A percentile compares a stretch with the other conserved stretches of the same genome.
Conservation (phyloP, 768 basidiomycete genomes). For the Strobilomyces dryophilus region DNA sequence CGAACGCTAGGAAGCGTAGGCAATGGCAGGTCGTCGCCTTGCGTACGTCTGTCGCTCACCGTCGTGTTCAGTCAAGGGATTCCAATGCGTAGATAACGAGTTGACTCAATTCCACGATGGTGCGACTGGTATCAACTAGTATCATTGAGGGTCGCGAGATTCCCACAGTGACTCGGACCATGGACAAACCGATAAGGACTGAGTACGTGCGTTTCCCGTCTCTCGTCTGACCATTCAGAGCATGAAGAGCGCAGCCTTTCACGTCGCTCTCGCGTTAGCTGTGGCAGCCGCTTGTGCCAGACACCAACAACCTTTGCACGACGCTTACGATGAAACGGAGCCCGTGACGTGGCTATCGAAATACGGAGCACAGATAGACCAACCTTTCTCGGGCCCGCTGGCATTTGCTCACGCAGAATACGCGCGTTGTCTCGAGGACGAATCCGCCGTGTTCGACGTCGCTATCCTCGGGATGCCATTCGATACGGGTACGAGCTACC, state of each 20-base stretch:
- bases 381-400: slow-evolving; percentile 73
- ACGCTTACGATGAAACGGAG: slow-evolving; percentile 15
- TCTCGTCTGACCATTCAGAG: not conserved
- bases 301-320: slow-evolving; percentile 15
- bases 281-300: not conserved
- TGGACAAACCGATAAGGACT: too few relatives aligned
- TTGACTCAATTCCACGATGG: too few relatives aligned
- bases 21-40: slow-evolving; percentile 48
- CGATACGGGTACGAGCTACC: slow-evolving; percentile 57
- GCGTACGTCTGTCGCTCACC: slow-evolving; percentile 29
- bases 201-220: too few relatives aligned
- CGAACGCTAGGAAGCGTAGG: slow-evolving; percentile 38
- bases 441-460: slow-evolving; percentile 41
- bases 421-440: slow-evolving; percentile 21
- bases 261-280: not conserved
- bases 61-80: slow-evolving; percentile 13
- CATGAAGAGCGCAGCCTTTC: slow-evolving; percentile 9
- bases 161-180: too few relatives aligned
- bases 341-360: slow-evolving; percentile 56
- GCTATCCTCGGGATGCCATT: slow-evolving; percentile 80
- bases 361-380: slow-evolving; percentile 73
- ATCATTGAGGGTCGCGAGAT: too few relatives aligned
- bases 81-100: not conserved
- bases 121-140: too few relatives aligned
- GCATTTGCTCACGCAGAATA: slow-evolving; percentile 84